Percentiles rank a stretch among this genome's conserved stretches.
Conservation (phyloP, 2,329 filamentous ascomycete genomes). For the Phoma sp. region DNA sequence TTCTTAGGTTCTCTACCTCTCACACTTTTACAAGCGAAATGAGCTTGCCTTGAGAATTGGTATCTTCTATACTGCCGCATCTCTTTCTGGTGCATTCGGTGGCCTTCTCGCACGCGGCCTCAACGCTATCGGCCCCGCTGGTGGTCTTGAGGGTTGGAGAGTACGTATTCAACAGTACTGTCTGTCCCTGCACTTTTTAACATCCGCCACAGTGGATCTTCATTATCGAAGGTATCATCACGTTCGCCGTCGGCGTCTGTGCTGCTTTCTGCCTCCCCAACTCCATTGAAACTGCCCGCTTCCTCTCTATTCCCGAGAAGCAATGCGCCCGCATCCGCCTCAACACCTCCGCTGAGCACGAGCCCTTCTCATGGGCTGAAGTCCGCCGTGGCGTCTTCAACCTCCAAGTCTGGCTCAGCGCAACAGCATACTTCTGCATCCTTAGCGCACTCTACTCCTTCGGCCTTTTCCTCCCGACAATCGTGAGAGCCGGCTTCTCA, state of each 20-base stretch:
- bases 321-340: slow-evolving; percentile 58
- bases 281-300: slow-evolving; percentile 60
- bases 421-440: slow-evolving; percentile 66
- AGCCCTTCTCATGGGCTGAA: slow-evolving; percentile 67
- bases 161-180: not conserved
- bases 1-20: slow-evolving; percentile 63
- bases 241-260: slow-evolving; percentile 60
- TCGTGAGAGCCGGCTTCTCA: slow-evolving; percentile 65
- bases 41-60: slow-evolving; percentile 70
- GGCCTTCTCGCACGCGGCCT: slow-evolving; percentile 69
- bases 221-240: slow-evolving; percentile 65
- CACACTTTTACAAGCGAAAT: slow-evolving; percentile 65
- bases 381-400: slow-evolving; percentile 68
- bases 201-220: slow-evolving; percentile 62
- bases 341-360: slow-evolving; percentile 42
- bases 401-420: slow-evolving; percentile 69
- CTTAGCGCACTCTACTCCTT: slow-evolving; percentile 68
- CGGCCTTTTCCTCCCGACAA: slow-evolving; percentile 71
- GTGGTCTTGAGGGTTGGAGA: slow-evolving; percentile 62
- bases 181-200: not conserved
- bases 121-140: slow-evolving; percentile 64
- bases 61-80: slow-evolving; percentile 72
- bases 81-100: slow-evolving; percentile 70
- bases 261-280: slow-evolving; percentile 65
- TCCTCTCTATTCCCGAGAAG: slow-evolving; percentile 62